These are phyloP conservation scores for Candida tallmaniae DNA, from an alignment of 805 yeast genomes.

Conservation along the genomic window DNA sequence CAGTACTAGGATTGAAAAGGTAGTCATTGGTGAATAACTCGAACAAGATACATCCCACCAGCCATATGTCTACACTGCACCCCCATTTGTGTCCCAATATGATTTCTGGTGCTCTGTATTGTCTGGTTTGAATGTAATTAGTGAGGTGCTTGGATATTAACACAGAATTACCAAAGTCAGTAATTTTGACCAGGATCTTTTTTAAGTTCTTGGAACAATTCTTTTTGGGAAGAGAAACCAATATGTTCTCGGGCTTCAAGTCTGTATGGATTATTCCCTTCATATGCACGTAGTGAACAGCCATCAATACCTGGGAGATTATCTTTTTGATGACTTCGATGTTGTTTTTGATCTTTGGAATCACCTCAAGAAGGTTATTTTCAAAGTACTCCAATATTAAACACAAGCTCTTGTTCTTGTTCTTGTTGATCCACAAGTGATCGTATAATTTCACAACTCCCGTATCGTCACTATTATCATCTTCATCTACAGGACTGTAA, in stretches of 20 bases:
- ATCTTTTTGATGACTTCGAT: constrained; percentile 36
- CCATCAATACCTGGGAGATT: constrained; percentile 51
- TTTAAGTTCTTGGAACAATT: too few relatives aligned
- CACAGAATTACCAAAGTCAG: constrained; percentile 92
- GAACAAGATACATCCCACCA: constrained; percentile 82
- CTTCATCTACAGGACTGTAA: not conserved
- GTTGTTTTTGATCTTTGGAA: constrained; percentile 2
- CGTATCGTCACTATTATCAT: not conserved
- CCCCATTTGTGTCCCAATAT: constrained; percentile 69
- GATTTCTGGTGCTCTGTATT: constrained; percentile 85
- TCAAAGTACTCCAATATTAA: constrained; percentile 3
- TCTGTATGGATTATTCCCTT: constrained; percentile 35
- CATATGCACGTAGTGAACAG: constrained; percentile 55
- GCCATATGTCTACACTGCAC: constrained; percentile 91
- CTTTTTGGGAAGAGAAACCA: too few relatives aligned
- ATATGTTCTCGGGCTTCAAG: constrained; percentile 30
- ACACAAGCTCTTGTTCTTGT: constrained; percentile 4
- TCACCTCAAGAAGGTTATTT: constrained; percentile 3
- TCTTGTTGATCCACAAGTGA: constrained; percentile 2
- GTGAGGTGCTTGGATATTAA: constrained; percentile 79
- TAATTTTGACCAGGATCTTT: constrained; percentile 56
- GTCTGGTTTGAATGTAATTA: constrained; percentile 86
- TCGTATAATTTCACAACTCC: constrained; percentile 5
- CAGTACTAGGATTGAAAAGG: constrained; percentile 81
- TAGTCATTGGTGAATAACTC: constrained; percentile 93